Percentiles rank a stretch among this genome's conserved stretches.
Conservation (phyloP, 768 basidiomycete genomes). For the Tricholomella constricta region DNA sequence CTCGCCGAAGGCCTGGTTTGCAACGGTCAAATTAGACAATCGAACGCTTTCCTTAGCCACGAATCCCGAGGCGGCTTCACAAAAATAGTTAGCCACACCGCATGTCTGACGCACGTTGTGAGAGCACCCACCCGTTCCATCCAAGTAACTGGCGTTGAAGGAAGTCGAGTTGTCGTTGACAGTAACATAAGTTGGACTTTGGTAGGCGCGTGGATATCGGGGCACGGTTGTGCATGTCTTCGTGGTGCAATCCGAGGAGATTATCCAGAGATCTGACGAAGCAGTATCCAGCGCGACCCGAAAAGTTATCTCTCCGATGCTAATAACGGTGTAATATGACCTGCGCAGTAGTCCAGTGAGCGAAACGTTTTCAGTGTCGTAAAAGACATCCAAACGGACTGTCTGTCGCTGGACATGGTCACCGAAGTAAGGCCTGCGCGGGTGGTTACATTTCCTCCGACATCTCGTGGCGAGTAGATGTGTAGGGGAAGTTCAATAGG, state of each 20-base stretch:
- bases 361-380: neutral
- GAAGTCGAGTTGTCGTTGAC: constrained; percentile 62
- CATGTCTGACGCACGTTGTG: neutral
- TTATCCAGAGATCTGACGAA: constrained; percentile 72
- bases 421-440: constrained; percentile 45
- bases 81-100: neutral
- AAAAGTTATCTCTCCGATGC: constrained; percentile 63
- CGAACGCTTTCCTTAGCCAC: constrained; percentile 66
- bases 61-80: constrained; percentile 65
- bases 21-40: constrained; percentile 59
- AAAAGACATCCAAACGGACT: constrained; percentile 32
- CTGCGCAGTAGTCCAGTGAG: constrained; percentile 35
- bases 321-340: constrained; percentile 66
- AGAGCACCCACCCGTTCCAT: constrained; percentile 60
- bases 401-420: constrained; percentile 46
- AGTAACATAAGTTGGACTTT: constrained; percentile 63
- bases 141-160: constrained; percentile 65
- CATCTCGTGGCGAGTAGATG: constrained; percentile 12
- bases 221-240: constrained; percentile 59
- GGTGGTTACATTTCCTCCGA: constrained; percentile 31
- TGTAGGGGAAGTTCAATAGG: constrained; percentile 34
- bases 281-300: constrained; percentile 76
- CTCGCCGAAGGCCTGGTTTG: constrained; percentile 70
- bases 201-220: constrained; percentile 68
- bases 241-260: constrained; percentile 63